Evolutionary conservation across 768 basidiomycete genomes (phyloP).

Genomic region (Pleurotus eryngii): DNA sequence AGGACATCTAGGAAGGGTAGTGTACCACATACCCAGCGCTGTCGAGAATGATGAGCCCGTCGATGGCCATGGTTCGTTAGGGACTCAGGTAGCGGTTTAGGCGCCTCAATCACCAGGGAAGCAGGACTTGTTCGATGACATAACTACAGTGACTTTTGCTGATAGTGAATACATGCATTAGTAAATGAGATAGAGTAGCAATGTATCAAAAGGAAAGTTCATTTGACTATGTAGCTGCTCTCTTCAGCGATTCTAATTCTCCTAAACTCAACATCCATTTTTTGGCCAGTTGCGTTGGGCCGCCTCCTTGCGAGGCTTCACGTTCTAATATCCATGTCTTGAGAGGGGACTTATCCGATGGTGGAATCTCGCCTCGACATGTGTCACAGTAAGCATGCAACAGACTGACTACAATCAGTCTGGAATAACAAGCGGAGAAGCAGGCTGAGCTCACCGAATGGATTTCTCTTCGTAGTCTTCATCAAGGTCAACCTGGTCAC

Average conservation of each 20-base stretch:
- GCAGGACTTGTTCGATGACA: too few species aligned
- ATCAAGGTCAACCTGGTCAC: conserved; percentile 56
- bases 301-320: conserved; percentile 15
- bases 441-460: conserved; percentile 37
- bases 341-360: conserved; percentile 22
- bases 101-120: too few species aligned
- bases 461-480: conserved; percentile 65
- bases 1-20: neutral
- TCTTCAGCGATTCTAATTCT: conserved; percentile 21
- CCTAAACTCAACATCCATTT: conserved; percentile 24
- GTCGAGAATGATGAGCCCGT: conserved; percentile 80
- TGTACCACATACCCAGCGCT: conserved; percentile 55
- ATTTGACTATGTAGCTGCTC: neutral
- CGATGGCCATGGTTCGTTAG: conserved; percentile 57
- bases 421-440: neutral
- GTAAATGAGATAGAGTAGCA: too few species aligned
- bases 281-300: conserved; percentile 20
- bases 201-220: too few species aligned
- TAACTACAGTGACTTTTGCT: too few species aligned
- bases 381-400: conserved; percentile 48
- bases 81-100: too few species aligned
- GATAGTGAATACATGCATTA: too few species aligned
- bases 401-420: conserved; percentile 28
- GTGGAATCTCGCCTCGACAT: conserved; percentile 31
- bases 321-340: conserved; percentile 25